Evolutionary conservation across 179 eudicot genomes (phyloP).

Genomic region (Drosera spatulata): DNA sequence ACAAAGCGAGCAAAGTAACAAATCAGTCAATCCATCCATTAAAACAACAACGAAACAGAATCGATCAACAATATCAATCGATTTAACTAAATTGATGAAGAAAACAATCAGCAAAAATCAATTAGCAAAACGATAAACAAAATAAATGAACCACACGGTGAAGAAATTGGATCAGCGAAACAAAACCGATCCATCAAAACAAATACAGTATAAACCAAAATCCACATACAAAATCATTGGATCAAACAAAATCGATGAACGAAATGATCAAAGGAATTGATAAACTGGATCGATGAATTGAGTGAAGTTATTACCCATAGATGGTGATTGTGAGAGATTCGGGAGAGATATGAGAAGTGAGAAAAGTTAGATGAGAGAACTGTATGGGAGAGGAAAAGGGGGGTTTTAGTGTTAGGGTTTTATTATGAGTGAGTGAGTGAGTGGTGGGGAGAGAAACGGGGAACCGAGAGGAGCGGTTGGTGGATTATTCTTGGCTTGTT

Average conservation of each 20-base stretch:
- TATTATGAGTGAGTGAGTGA: not conserved
- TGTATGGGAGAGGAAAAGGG: not conserved
- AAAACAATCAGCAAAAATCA: not conserved
- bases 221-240: too few relatives aligned
- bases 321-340: too few relatives aligned
- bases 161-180: too few relatives aligned
- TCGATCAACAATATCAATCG: not conserved
- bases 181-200: too few relatives aligned
- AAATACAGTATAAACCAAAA: too few relatives aligned
- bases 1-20: not conserved
- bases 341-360: too few relatives aligned
- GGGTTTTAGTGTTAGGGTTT: not conserved
- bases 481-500: not conserved
- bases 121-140: slow-evolving; percentile 5
- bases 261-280: too few relatives aligned
- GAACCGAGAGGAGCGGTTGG: not conserved
- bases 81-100: too few relatives aligned
- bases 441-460: not conserved
- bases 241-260: too few relatives aligned
- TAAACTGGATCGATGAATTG: too few relatives aligned
- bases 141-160: not conserved
- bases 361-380: not conserved
- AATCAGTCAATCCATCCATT: not conserved
- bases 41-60: not conserved
- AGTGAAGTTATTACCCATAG: too few relatives aligned